Base-by-base conservation (phyloP, 2,329 filamentous ascomycete genomes). In the Didymella exigua region DNA sequence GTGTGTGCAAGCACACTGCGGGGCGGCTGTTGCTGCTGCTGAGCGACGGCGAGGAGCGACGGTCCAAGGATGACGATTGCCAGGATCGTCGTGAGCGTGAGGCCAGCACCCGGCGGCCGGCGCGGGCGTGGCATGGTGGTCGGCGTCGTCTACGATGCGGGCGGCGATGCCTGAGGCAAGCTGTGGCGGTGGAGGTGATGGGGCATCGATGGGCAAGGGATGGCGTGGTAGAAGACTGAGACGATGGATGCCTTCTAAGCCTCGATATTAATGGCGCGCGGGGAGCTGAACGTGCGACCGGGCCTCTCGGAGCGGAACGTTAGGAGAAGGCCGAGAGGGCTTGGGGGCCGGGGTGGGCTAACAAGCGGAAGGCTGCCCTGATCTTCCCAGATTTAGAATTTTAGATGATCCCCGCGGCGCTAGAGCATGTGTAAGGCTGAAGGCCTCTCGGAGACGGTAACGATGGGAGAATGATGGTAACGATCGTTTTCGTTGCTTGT, bases 1-100 rank as follows among this genome's bases (percentile, higher is more conserved):
- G 46, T 50, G 36, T 54, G 51, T 51, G 55, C 63, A 56, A 59
- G 58, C 46, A 59, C 62, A 54, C 63, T 62, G 44, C 52, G 59
- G 40, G 68, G 61, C 44, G 60, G 69, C 65, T 66, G 70, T 48
- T 74, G 74, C 74, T 77, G 75, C 74, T 76, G 74, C 74, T 74
- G 74, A 75, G 73, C 72, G 58, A 72, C 73, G 61, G 69, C 67
- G 50, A 73, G 65, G 30, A 72, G 27, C 55, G 63, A 72, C 51
- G 74, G 70, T 34, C 73, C 53, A 46, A 75, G 62, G 49, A 75
- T 59, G 56, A 76, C 60, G 40, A 75, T 59, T 42, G 72, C 67
- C 56, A 76, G 62, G 48, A 73, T 58, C 45, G 62, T 66, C 55
- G 65, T 68, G 53, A 75, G 62, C 57, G 69, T 71, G 65, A 70